Evolutionary conservation across 345 rosid genomes (phyloP).

Genomic region (Heritiera littoralis): DNA sequence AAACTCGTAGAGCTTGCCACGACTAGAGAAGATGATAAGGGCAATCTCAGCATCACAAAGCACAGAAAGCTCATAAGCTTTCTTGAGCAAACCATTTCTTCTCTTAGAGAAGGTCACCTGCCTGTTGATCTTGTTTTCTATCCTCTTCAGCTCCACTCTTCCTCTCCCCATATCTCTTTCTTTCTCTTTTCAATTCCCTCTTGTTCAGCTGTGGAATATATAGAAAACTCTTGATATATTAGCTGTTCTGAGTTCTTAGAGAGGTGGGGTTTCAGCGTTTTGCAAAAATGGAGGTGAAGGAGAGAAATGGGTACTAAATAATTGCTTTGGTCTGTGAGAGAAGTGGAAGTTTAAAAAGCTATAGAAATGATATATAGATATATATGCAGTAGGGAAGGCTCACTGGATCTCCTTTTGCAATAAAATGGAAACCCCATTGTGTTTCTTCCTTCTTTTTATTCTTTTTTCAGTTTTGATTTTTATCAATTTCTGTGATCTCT

Average conservation of each 20-base stretch:
- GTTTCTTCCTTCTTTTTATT: slow-evolving; percentile 27
- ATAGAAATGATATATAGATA: slow-evolving; percentile 22
- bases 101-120: slow-evolving; percentile 88
- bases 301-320: background rate
- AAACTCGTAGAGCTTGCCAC: slow-evolving; percentile 85
- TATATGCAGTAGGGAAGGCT: slow-evolving; percentile 19
- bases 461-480: slow-evolving; percentile 6
- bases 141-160: slow-evolving; percentile 85
- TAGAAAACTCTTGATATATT: background rate
- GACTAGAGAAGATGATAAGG: slow-evolving; percentile 82
- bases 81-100: slow-evolving; percentile 74
- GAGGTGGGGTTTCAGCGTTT: slow-evolving; percentile 2
- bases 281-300: slow-evolving; percentile 28
- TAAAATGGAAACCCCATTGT: slow-evolving; percentile 33
- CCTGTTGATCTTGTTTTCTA: slow-evolving; percentile 86
- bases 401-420: slow-evolving; percentile 34
- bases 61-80: slow-evolving; percentile 85
- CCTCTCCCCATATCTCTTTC: slow-evolving; percentile 74
- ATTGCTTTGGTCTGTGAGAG: slow-evolving; percentile 24
- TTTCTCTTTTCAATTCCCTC: slow-evolving; percentile 2
- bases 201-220: background rate
- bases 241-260: too few species aligned
- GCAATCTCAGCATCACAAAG: slow-evolving; percentile 91
- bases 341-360: slow-evolving; percentile 29
- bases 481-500: too few species aligned